Conservation (phyloP, 169 alveolate genomes). For the Cryptosporidium canis region DNA sequence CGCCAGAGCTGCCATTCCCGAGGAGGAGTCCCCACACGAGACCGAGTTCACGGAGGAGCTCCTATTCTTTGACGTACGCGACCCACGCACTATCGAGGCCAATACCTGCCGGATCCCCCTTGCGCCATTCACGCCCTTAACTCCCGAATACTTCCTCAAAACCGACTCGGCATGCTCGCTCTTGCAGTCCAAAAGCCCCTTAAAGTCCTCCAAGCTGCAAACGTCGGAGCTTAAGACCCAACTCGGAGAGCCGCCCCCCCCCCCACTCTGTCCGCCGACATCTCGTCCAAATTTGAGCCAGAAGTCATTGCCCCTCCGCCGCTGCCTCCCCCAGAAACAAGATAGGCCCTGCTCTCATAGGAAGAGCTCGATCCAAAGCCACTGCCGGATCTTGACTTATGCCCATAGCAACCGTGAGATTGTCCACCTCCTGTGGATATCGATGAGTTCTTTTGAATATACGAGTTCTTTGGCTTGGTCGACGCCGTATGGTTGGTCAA, state of each 20-base stretch:
- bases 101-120: constrained; percentile 33
- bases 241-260: background rate
- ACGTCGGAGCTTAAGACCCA: constrained; percentile 8
- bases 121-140: background rate
- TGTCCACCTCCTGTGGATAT: background rate
- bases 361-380: constrained; percentile 5
- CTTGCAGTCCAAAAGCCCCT: constrained; percentile 4
- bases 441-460: constrained; percentile 54
- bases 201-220: background rate
- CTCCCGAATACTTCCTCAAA: constrained; percentile 27
- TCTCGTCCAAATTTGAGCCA: background rate
- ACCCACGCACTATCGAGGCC: constrained; percentile 52
- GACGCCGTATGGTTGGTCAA: constrained; percentile 3
- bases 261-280: background rate
- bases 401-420: background rate
- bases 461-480: constrained; percentile 44
- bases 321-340: background rate
- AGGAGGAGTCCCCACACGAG: background rate
- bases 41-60: constrained; percentile 27
- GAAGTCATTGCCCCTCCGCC: background rate
- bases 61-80: constrained; percentile 21
- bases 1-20: background rate
- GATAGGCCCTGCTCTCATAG: constrained; percentile 11
- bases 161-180: constrained; percentile 9
- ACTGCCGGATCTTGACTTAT: constrained; percentile 1